Evolutionary conservation across 495 filamentous ascomycete species (phyloP).

Genomic region (Hypoxylon lienhwacheense): DNA sequence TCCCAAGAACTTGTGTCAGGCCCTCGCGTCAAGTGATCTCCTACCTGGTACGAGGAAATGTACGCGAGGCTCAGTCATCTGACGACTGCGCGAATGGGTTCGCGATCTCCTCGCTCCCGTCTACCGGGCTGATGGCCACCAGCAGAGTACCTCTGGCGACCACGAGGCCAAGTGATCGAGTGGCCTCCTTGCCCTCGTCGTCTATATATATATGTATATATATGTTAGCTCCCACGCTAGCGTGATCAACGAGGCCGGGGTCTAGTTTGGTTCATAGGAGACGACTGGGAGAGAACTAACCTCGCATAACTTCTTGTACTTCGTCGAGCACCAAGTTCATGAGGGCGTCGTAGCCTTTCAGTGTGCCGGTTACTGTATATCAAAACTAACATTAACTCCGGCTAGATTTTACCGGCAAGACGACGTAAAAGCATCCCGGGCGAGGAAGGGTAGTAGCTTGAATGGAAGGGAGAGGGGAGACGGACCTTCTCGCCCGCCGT

Average conservation of each 20-base stretch:
- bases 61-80: conserved; percentile 45
- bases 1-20: background rate
- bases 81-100: conserved; percentile 85
- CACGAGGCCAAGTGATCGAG: conserved; percentile 82
- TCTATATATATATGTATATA: conserved; percentile 54
- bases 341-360: conserved; percentile 94
- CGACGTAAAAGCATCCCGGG: background rate
- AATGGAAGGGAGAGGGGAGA: background rate
- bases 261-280: background rate
- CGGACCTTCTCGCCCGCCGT: conserved; percentile 88
- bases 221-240: conserved; percentile 8
- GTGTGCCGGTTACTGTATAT: conserved; percentile 71
- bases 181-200: conserved; percentile 85
- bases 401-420: background rate
- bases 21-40: background rate
- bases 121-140: conserved; percentile 86
- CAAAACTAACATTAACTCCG: background rate
- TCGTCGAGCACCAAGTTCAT: conserved; percentile 98
- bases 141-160: conserved; percentile 92
- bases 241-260: background rate
- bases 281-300: conserved; percentile 49
- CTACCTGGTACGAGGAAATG: no score
- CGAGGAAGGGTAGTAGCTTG: background rate
- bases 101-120: conserved; percentile 92
- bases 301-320: conserved; percentile 83